Base-by-base conservation (phyloP, 257 asterid species). In the Avicennia marina region DNA sequence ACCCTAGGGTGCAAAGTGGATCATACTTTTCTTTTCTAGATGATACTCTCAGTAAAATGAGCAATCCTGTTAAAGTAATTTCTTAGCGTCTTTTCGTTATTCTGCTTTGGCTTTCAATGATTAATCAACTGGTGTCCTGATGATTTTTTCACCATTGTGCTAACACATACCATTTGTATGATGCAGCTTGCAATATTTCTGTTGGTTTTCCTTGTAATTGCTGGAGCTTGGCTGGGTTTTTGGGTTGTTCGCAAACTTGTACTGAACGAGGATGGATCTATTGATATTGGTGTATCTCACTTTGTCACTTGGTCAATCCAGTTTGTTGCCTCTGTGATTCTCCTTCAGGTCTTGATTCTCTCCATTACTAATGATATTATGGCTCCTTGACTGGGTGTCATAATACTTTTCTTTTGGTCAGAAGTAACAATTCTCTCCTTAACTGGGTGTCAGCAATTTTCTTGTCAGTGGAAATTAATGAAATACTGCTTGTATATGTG, bases 171-270 rank as follows among this genome's bases (percentile, higher is more conserved):
- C 33, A 33, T 27, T 70, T 42, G n/a, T 66, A n/a, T 67, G 38
- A 38, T 73, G 79, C 87, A 91, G 96, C 69, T 91, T 45, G 78
- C 78, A 39, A 64, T 73, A 48, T 75, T 87, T 70, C 67, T 85
- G 78, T 67, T 75, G 65, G 73, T 81, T 60, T 85, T 88, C 72
- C 78, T 85, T 63, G 77, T 65, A 48, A 80, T 91, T 68, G 56
- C 69, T 50, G 98, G 98, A 76, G 90, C 98, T 55, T 87, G 94
- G 91, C 67, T 88, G 77, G 98, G 98, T 40, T 91, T 78, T 71
- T 85, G 91, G 96, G 87, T 72, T 58, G 95, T 91, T 43, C 96
- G 82, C 68, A 91, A 88, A 78, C 74, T 87, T 69, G 86, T 91
- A 43, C 93, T 85, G 64, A 67, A 73, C 9, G 86, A 83, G 55